phyloP scores from a whole-genome alignment of 1,139 yeast species.

The Zygoascus sp. region DNA sequence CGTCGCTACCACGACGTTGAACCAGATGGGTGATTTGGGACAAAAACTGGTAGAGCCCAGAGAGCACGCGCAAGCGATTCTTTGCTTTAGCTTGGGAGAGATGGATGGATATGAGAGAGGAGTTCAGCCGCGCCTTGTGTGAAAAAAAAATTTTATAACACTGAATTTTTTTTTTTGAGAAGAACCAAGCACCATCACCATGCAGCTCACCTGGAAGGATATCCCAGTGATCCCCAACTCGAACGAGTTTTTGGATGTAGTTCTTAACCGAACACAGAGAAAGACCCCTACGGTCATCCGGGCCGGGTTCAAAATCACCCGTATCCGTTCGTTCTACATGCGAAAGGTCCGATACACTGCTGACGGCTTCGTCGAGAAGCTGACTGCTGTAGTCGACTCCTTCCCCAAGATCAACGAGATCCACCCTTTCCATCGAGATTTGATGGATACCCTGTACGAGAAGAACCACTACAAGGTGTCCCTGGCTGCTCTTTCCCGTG shows the following conservation, averaged over 20 bases:
- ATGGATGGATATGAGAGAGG: not conserved
- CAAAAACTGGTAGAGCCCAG: too few species aligned
- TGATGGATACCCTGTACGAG: conserved; percentile 95
- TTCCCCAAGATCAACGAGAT: conserved; percentile 97
- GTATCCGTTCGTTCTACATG: conserved; percentile 98
- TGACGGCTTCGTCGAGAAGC: conserved; percentile 92
- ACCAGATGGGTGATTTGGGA: too few species aligned
- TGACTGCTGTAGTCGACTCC: conserved; percentile 75
- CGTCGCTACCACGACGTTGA: too few species aligned
- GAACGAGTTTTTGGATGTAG: conserved; percentile 92
- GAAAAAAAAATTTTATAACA: conserved; percentile 12
- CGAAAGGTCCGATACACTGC: conserved; percentile 94
- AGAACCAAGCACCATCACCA: conserved; percentile 30
- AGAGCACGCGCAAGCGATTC: too few species aligned
- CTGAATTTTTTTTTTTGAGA: conserved; percentile 13
- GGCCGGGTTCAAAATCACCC: conserved; percentile 92
- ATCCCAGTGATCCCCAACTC: conserved; percentile 91
- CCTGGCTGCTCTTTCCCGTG: conserved; percentile 90
- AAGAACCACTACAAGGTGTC: conserved; percentile 97
- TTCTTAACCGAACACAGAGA: conserved; percentile 94
- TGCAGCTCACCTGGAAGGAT: conserved; percentile 98
- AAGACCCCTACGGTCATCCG: conserved; percentile 97
- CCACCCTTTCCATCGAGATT: conserved; percentile 97
- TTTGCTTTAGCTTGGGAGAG: too few species aligned
- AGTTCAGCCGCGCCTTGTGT: conserved; percentile 3